Base-by-base conservation (phyloP, 2,329 filamentous ascomycete genomes). In the Achaetomium macrosporum region DNA sequence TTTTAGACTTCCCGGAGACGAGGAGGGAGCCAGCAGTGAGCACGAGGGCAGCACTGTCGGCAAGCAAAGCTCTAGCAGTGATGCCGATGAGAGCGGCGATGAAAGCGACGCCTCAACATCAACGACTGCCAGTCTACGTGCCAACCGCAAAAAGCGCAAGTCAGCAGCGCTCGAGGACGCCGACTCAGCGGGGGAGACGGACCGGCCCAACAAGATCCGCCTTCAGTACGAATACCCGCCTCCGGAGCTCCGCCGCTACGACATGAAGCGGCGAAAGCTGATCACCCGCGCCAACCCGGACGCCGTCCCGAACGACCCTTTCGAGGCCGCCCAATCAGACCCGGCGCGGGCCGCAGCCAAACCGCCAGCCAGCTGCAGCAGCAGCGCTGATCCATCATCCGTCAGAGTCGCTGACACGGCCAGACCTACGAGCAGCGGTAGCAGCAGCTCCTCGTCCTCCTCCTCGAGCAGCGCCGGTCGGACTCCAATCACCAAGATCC, bases 81-180 rank as follows among this genome's bases (percentile, higher is more conserved):
- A 37, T 12, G 25, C 25, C 12, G 53, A 49, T 20, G 53, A 43
- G 16, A 57, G 56, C 33, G 51, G 55, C 16, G 40, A 61, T 20
- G 59, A 61, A 19, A 58, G 40, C 39, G 56, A 59, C 20, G 55
- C 46, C n/a, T 59, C 59, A 1, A 57, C 58, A 0, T 60, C 59
- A 3, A 60, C 58, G 11, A 50, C 46, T 7, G 59, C 57, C 37
- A 59, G 59, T 52, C 55, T 57, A 12, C 51, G 25, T n/a, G 52
- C 20, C 51, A 55, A 56, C 17, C 41, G 37, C 29, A 54, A 42
- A 19, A 61, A 61, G 58, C 60, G 59, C 29, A 61, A 59, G 46
- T 51, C 57, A 1, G 40, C 40, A 7, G 39, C 31, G 16, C 33
- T n/a, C 16, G 41, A 42, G 2, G 46, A 40, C 9, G 42, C 20